Base-by-base conservation (phyloP, 371 early-diverging fungal genomes). In the Actinomortierella ambigua region DNA sequence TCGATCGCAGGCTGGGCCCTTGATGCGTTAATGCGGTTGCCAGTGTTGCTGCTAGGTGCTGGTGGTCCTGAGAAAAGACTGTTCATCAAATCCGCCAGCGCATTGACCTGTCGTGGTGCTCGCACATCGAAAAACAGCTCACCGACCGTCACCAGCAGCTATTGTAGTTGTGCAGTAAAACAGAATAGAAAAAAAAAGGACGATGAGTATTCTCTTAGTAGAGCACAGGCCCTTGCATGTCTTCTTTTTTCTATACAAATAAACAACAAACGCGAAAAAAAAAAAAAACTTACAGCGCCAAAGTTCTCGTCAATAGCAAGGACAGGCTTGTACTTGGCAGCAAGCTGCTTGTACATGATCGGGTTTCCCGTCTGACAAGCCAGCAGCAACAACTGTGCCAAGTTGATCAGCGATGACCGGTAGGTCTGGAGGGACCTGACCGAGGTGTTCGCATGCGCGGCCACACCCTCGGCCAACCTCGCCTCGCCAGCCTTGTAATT, bases 11-110 rank as follows among this genome's bases (percentile, higher is more conserved):
- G 71, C 56, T 65, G 66, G 54, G 73, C 29, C 34, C 11, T 4
- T 40, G 50, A 53, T 46, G 57, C 42, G 62, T 58, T 29, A 59
- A 47, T 6, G 53, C 73, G 13, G 65, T 34, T 1, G 73, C 56
- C 17, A 59, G 59, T 23, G 61, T 23, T 9, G 70, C 40, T 1
- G 52, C 26, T 29, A 6, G 44, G 44, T 1, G 67, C 46, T 14
- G 76, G 68, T n/a, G 77, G 68, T 15, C 80, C 83, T 50, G 79
- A 80, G 59, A 91, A 89, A n/a, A 91, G 68, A 64, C 84, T 86
- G 61, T 80, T 85, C 85, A 92, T 89, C 48, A 92, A 65, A 61
- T 92, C 92, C 43, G 84, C 84, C 61, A 91, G 69, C 71, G 89
- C 78, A 50, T 91, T 91, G 23, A 76, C 75, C 73, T 89, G 90